Conservation (phyloP, 495 filamentous ascomycete species). For the Physcia stellaris region DNA sequence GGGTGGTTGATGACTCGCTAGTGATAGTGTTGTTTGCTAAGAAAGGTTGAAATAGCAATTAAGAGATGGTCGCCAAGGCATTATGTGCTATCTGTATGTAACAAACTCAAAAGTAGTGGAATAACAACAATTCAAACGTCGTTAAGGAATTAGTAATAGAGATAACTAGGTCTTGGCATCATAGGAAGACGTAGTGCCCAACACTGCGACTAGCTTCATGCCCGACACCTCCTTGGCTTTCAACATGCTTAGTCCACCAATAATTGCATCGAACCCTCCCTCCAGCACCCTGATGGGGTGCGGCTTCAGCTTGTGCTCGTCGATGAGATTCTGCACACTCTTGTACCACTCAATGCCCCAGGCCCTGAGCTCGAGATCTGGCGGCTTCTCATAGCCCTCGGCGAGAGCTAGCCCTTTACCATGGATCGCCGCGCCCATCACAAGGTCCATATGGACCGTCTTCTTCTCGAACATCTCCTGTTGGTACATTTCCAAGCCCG, state of each 20-base stretch:
- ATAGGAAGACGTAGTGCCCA: no score
- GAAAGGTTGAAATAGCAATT: no score
- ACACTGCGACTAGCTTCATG: conserved; percentile 20
- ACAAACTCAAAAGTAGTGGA: no score
- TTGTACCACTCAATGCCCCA: conserved; percentile 7
- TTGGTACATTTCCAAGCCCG: conserved; percentile 12
- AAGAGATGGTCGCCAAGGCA: no score
- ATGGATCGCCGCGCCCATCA: conserved; percentile 20
- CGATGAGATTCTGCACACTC: conserved; percentile 15
- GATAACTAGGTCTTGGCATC: no score
- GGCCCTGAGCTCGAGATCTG: conserved; percentile 11
- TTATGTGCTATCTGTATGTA: no score
- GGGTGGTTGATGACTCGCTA: no score
- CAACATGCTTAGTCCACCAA: conserved; percentile 16
- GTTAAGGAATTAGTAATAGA: no score
- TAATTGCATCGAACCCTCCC: conserved; percentile 17
- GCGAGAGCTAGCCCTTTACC: conserved; percentile 15
- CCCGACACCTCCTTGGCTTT: conserved; percentile 8
- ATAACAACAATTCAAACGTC: no score
- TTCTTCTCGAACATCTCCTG: not conserved
- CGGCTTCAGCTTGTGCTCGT: conserved; percentile 13
- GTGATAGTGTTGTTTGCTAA: no score
- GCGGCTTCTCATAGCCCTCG: conserved; percentile 10
- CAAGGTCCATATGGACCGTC: conserved; percentile 12
- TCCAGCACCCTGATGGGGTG: conserved; percentile 16